Evolutionary conservation across 2,329 filamentous ascomycete species (phyloP), one percentile per base, ranked within the genome.

Genomic region (Dactylellina haptotyla): DNA sequence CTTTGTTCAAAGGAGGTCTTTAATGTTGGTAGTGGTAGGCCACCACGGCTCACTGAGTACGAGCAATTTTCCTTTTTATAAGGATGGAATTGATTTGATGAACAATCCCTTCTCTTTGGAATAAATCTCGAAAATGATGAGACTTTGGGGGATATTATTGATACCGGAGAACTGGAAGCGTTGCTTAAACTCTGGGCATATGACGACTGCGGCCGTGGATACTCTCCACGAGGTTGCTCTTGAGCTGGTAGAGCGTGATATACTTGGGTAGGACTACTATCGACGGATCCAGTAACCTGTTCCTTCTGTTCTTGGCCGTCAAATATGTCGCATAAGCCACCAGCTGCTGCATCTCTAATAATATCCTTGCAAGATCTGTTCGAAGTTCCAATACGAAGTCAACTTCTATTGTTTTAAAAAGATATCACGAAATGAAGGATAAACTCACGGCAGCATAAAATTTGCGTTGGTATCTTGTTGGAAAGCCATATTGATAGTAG

Each of bases 311-410:
- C 69, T 26, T 73, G 69, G n/a, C 54, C 61, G 57, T 73, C 61
- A 62, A 61, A 66, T 26, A 57, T 58, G 25, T 62, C 54, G 39
- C 61, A 73, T 51, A 73, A n/a, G 10, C 46, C 51, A 3, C 67
- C 69, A 12, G 28, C 69, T 20, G 61, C 54, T 50, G 69, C 69
- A 25, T 73, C 61, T 30, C 61, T 73, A 34, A 73, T 73, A 10
- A 73, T 73, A 43, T 73, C 69, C 30, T 73, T 73, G 41, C 69
- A 73, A 34, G 69, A 62, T 12, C 69, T 72, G 54, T 37, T 25
- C 26, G 10, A 20, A 23, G 18, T 30, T 1, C 14, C 10, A 26
- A 26, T 43, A 32, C 16, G 20, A 23, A 23, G 41, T 63, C 32
- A 59, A 25, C 16, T 45, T 16, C 1, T 28, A 51, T 6, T 39